Conservation (phyloP, 2,329 filamentous ascomycete species). For the Leptoxyphium fumago region DNA sequence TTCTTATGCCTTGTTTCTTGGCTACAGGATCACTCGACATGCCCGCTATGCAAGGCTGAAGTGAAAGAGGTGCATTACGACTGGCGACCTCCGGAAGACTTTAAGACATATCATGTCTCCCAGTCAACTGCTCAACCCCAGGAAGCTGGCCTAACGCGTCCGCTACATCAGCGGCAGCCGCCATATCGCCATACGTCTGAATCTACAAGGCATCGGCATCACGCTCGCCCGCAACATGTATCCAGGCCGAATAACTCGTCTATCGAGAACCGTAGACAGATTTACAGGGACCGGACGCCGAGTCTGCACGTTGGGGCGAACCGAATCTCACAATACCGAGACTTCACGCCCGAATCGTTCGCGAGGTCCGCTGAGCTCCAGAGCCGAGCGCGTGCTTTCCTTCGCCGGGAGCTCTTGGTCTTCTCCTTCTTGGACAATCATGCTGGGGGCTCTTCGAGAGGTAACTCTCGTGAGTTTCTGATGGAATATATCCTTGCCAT, state of each 20-base stretch:
- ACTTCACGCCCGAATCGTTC: slow-evolving; percentile 56
- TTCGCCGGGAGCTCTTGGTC: slow-evolving; percentile 70
- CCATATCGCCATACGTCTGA: neutral
- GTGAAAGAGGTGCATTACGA: slow-evolving; percentile 51
- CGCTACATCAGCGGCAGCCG: neutral
- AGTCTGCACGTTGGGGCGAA: slow-evolving; percentile 76
- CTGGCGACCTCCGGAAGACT: slow-evolving; percentile 37
- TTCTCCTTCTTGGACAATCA: slow-evolving; percentile 53
- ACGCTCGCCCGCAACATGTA: neutral
- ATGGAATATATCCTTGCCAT: slow-evolving; percentile 77
- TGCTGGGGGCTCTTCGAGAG: slow-evolving; percentile 10
- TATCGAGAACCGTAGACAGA: slow-evolving; percentile 47
- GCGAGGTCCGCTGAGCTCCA: slow-evolving; percentile 50
- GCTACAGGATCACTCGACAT: slow-evolving; percentile 57
- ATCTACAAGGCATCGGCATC: neutral
- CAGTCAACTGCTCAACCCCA: neutral
- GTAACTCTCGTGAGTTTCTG: slow-evolving; percentile 47
- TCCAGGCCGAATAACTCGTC: slow-evolving; percentile 1
- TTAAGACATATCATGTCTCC: slow-evolving; percentile 44
- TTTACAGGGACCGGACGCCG: slow-evolving; percentile 60
- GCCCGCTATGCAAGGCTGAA: slow-evolving; percentile 56
- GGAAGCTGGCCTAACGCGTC: neutral
- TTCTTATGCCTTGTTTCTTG: slow-evolving; percentile 73
- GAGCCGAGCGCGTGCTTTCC: slow-evolving; percentile 64
- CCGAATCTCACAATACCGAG: slow-evolving; percentile 57